A percentile compares a stretch with the other conserved stretches of the same genome.
These are phyloP conservation scores for Starmerella sp. DNA, from an alignment of 805 yeast genomes.

Conservation along the genomic window DNA sequence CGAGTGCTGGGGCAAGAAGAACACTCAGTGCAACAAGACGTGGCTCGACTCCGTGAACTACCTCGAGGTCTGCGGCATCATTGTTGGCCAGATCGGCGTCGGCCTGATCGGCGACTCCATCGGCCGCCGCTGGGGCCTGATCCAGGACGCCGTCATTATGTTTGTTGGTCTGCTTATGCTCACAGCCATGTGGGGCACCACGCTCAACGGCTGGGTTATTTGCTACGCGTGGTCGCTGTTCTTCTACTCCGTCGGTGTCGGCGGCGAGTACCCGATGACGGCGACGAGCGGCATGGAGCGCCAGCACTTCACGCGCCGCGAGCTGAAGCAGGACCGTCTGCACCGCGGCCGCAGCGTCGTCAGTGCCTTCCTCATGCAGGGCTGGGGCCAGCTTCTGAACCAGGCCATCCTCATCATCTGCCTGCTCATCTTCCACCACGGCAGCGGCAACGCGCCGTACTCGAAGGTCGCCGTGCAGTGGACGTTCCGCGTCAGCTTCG, in stretches of 20 bases:
- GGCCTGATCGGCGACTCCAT: constrained; percentile 49
- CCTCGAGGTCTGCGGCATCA: constrained; percentile 38
- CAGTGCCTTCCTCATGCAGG: constrained; percentile 29
- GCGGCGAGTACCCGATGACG: constrained; percentile 58
- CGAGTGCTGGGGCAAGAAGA: constrained; percentile 28
- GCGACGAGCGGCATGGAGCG: constrained; percentile 54
- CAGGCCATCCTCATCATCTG: constrained; percentile 25
- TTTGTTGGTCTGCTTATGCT: constrained; percentile 47
- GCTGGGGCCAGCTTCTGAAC: constrained; percentile 29
- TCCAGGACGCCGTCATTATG: constrained; percentile 47
- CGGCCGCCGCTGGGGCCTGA: constrained; percentile 52
- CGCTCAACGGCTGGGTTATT: constrained; percentile 49
- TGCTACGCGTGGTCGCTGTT: constrained; percentile 39
- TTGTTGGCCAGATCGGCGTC: constrained; percentile 48
- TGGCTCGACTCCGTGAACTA: constrained; percentile 31
- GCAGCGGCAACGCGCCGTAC: constrained; percentile 23
- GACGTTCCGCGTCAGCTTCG: constrained; percentile 32
- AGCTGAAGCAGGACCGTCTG: constrained; percentile 29
- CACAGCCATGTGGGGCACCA: constrained; percentile 47
- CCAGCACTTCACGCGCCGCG: constrained; percentile 31
- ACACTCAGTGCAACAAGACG: constrained; percentile 27
- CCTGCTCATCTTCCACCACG: constrained; percentile 27
- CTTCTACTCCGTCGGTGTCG: constrained; percentile 42
- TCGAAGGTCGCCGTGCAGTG: constrained; percentile 31
- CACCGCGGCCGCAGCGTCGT: constrained; percentile 33